Base-by-base conservation (phyloP, 768 basidiomycete species). In the Ramaria rubella region DNA sequence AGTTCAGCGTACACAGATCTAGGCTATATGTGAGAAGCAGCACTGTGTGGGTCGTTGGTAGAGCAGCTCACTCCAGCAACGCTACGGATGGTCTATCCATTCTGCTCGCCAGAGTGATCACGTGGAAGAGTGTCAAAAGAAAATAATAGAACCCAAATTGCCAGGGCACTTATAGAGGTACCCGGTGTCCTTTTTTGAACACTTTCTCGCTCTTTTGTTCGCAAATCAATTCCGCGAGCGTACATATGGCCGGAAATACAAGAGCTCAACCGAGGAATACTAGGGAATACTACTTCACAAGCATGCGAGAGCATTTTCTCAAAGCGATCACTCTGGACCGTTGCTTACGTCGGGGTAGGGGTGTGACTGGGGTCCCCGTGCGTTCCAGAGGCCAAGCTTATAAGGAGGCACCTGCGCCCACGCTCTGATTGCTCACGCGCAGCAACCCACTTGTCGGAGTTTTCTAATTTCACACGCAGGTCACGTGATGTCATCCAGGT, bases 401-500 rank as follows among this genome's bases (percentile, higher is more conserved):
- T 46, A 56, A 56, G 40, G 55, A 40, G 55, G 40, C 55, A 56
- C 53, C 53, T 55, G 53, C 53, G 53, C 53, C 38, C 55, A 54
- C 52, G 42, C 52, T 30, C 55, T 56, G 55, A 56, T 56, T 48
- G 55, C 27, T 29, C 55, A 56, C 46, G 44, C 33, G 55, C 55
- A 23, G 24, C 44, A 42, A 44, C 55, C 55, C 55, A 56, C 55
- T 56, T 30, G 55, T 33, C 55, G 55, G 55, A 46, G 55, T 49
- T 56, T 45, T 36, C 21, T 56, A 27, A 56, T 46, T 56, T 56
- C 44, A 27, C 55, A 56, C 45, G 43, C 55, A 46, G 55, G 45
- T 56, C 55, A 56, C 55, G 55, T 56, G 55, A 48, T 56, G 55
- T 48, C 55, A 30, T 56, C 55, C 55, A 56, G 55, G 55, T 56